Base-by-base conservation (phyloP, 352 stramenopile genomes). In the Phytophthora pluvialis region DNA sequence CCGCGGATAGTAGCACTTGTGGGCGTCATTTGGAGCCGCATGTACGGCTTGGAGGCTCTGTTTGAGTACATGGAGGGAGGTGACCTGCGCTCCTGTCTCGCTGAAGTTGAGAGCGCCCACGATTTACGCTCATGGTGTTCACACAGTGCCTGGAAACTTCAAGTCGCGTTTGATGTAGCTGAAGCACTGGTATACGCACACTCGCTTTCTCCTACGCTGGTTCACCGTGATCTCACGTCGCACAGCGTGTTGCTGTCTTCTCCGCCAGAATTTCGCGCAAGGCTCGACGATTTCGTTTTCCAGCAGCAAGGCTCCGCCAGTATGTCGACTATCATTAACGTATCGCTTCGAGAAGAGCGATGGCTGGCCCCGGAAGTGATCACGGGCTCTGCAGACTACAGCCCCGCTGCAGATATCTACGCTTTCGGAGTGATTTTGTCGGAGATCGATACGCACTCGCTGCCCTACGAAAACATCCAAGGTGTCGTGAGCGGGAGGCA, bases 11-110 rank as follows among this genome's bases (percentile, higher is more conserved):
- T 85, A 18, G 31, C 70, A 16, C 76, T 88, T 28, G 49, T 90
- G 0, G 81, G 81, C 7, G 65, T 85, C 2, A 49, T 71, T 40
- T 89, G 71, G 75, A 83, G 72, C 7, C 77, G 59, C 21, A 47
- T 70, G 21, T 72, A 74, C 5, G 80, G 83, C 28, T 54, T 88
- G 2, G 73, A 86, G 38, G 82, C 75, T 21, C 52, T 91, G 5
- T 81, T 81, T 49, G 80, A 90, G 70, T 91, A 86, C 66, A 83
- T 90, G 78, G 70, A 85, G 7, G 68, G 73, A 42, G 80, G 81
- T 10, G 66, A 88, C 29, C 29, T 91, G 35, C 58, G 75, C n/a
- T 69, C 57, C 13, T 77, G 77, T 50, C 53, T 91, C 10, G 57
- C 66, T 8, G 15, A 63, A 47, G 39, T 60, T 10, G 51, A 66